Percentiles rank a stretch among this genome's conserved stretches.
phyloP scores from a whole-genome alignment of 768 basidiomycete species.

The Tricholoma furcatifolium region DNA sequence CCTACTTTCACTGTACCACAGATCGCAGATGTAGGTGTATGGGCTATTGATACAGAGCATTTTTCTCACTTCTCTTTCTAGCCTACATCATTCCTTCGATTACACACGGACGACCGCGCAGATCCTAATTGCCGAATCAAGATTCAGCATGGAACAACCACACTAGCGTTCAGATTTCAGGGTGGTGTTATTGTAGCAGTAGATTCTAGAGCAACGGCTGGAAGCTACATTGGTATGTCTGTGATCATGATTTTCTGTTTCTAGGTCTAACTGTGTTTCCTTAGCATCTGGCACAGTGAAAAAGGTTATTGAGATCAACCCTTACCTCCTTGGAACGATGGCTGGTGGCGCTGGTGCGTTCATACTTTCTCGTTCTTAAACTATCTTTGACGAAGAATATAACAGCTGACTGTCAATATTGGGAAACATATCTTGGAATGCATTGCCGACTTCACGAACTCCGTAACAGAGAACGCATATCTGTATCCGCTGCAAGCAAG shows the following conservation, averaged over 20 bases:
- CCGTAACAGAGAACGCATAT: slow-evolving; percentile 94
- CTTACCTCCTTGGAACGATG: slow-evolving; percentile 98
- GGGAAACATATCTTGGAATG: slow-evolving; percentile 99
- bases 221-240: slow-evolving; percentile 88
- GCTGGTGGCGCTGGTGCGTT: slow-evolving; percentile 93
- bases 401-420: slow-evolving; percentile 92
- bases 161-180: slow-evolving; percentile 93
- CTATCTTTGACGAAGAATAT: not conserved
- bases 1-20: slow-evolving; percentile 73
- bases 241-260: too few species aligned
- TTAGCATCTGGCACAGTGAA: slow-evolving; percentile 95
- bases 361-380: not conserved
- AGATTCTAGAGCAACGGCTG: slow-evolving; percentile 97
- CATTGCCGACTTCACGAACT: slow-evolving; percentile 97
- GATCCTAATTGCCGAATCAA: slow-evolving; percentile 96
- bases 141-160: slow-evolving; percentile 98
- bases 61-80: slow-evolving; percentile 29
- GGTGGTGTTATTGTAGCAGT: slow-evolving; percentile 99
- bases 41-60: not conserved
- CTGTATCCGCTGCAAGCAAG: slow-evolving; percentile 98
- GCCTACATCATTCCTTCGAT: slow-evolving; percentile 87
- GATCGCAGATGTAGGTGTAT: slow-evolving; percentile 67
- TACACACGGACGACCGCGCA: slow-evolving; percentile 95
- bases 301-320: slow-evolving; percentile 99
- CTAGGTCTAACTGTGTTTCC: slow-evolving; percentile 4